phyloP scores from a whole-genome alignment of 176 grass and related monocot genomes.

The Triticum turgidum region DNA sequence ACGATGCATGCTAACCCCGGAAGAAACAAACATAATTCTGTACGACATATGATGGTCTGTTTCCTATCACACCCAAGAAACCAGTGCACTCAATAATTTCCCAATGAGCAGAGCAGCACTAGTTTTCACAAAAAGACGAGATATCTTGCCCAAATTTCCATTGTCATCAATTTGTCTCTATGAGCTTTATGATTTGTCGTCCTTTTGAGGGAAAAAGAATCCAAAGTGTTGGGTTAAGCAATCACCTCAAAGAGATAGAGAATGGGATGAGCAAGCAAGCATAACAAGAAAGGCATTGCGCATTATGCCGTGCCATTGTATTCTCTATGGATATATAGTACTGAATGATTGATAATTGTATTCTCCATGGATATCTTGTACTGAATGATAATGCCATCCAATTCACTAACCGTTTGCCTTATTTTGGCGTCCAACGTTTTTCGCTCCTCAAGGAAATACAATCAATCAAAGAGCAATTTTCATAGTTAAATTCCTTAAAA shows the following conservation, averaged over 20 bases:
- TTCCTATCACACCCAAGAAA: conserved; percentile 7
- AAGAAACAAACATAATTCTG: background rate
- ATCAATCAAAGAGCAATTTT: no score
- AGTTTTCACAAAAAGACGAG: conserved; percentile 35
- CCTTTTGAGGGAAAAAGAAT: background rate
- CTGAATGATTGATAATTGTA: conserved; percentile 24
- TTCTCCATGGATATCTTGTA: conserved; percentile 36
- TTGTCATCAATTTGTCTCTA: conserved; percentile 32
- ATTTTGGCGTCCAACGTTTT: conserved; percentile 1
- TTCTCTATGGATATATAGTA: conserved; percentile 38
- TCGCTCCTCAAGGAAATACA: background rate
- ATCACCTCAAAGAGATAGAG: conserved; percentile 35
- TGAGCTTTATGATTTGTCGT: conserved; percentile 28
- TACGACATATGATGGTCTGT: background rate
- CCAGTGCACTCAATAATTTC: conserved; percentile 34
- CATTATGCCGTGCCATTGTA: conserved; percentile 18
- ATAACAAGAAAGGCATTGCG: conserved; percentile 37
- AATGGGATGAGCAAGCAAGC: conserved; percentile 51
- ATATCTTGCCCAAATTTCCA: conserved; percentile 20
- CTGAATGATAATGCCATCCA: conserved; percentile 45
- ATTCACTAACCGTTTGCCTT: conserved; percentile 38
- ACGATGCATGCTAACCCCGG: background rate
- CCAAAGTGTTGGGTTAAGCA: conserved; percentile 8
- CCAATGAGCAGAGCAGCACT: conserved; percentile 10
- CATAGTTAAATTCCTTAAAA: no score